Evolutionary conservation across 768 basidiomycete species (phyloP), one percentile per base, ranked within the genome.

Genomic region (Paxillus involutus): DNA sequence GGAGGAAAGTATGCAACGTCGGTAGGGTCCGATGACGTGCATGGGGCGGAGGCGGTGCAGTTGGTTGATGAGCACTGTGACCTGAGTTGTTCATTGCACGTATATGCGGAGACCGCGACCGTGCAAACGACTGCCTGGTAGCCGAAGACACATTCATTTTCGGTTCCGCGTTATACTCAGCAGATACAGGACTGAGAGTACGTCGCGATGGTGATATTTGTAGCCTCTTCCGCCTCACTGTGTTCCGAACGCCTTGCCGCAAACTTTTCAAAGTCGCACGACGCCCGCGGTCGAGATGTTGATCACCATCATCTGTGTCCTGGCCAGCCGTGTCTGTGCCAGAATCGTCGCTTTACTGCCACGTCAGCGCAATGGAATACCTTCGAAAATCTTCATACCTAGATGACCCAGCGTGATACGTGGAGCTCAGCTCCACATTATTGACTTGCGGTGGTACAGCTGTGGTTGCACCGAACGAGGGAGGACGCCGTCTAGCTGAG

Each of bases 371-470:
- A 24, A 47, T 40, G n/a, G 30, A 42, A 52, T 5, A 51, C 7
- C 3, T 9, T 8, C 3, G 46, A 49, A 17, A 55, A 35, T 21
- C 14, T 21, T n/a, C 80, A 57, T 62, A 88, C 89, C 87, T 83
- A 10, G 89, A 91, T 33, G 89, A 89, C 43, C 91, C 91, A 29
- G 86, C 91, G 54, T 91, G 87, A 71, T 93, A 93, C 60, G 90
- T 92, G 12, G 90, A 91, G 63, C 89, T 93, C 85, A 90, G 83
- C 60, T 85, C 90, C 60, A 84, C 63, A 55, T 70, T 70, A 53
- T 72, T 68, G 39, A 60, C 58, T 29, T 67, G 56, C 21, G 65
- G 69, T 3, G 55, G 66, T 16, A 54, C 36, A 43, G 49, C 49
- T 37, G 40, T 53, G 26, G 55, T 56, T 41, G 61, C 51, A 29